A percentile compares a stretch with the other conserved stretches of the same genome.
These are phyloP conservation scores for Fabrea salina DNA, from an alignment of 169 alveolate genomes.

Conservation along the genomic window DNA sequence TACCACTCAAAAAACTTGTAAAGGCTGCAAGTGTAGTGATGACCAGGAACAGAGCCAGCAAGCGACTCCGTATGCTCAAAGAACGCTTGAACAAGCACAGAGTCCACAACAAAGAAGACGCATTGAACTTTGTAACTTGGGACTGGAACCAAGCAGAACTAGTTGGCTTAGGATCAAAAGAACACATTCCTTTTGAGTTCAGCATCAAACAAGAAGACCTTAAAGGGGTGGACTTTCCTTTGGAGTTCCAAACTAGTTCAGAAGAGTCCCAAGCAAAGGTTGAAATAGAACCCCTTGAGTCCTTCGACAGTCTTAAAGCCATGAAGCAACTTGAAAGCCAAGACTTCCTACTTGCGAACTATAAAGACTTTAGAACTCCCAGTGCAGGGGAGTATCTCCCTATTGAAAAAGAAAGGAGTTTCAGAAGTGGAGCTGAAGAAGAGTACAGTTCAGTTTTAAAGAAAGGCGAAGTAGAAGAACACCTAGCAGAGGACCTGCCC, in stretches of 20 bases:
- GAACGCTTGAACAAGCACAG: constrained; percentile 41
- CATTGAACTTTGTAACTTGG: constrained; percentile 55
- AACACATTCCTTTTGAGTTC: constrained; percentile 56
- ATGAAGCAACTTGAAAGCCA: constrained; percentile 50
- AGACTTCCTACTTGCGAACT: constrained; percentile 50
- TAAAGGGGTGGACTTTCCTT: constrained; percentile 51
- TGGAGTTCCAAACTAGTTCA: constrained; percentile 39
- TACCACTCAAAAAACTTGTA: constrained; percentile 56
- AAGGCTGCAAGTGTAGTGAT: constrained; percentile 59
- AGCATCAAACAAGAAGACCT: constrained; percentile 32
- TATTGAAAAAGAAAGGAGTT: constrained; percentile 15
- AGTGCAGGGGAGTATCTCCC: neutral
- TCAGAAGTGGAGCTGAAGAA: constrained; percentile 32
- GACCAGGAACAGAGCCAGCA: constrained; percentile 64
- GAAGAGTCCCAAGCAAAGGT: constrained; percentile 59
- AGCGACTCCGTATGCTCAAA: constrained; percentile 56
- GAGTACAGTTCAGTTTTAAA: neutral
- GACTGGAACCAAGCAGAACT: constrained; percentile 74
- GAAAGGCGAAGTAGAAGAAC: constrained; percentile 6
- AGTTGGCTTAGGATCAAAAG: constrained; percentile 53
- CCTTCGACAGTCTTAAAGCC: constrained; percentile 40
- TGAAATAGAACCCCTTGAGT: constrained; percentile 47
- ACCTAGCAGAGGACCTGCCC: neutral
- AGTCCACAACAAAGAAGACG: constrained; percentile 60
- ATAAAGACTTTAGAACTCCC: neutral